Evolutionary conservation across 371 early-diverging fungal species (phyloP).

Genomic region (Rhizopus stolonifer): DNA sequence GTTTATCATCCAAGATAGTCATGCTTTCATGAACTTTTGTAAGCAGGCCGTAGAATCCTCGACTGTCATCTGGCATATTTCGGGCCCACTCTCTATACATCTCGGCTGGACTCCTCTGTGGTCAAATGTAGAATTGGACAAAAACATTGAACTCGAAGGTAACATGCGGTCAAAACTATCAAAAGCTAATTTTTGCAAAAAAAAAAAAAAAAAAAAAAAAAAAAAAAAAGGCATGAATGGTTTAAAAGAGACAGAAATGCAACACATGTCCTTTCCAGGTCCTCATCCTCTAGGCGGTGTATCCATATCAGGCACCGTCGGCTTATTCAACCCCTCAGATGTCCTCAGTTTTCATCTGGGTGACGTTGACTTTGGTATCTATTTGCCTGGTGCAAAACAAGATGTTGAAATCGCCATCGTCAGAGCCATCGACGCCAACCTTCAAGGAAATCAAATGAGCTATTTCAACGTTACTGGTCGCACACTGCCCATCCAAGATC

Average conservation of each 20-base stretch:
- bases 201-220: too few relatives aligned
- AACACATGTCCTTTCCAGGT: slow-evolving; percentile 36
- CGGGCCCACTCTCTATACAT: slow-evolving; percentile 28
- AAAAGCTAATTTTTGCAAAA: too few relatives aligned
- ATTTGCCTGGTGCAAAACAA: slow-evolving; percentile 24
- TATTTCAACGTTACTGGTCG: slow-evolving; percentile 43
- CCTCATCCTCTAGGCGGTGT: slow-evolving; percentile 44
- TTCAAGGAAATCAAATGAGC: slow-evolving; percentile 39
- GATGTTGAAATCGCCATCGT: slow-evolving; percentile 46
- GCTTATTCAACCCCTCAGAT: slow-evolving; percentile 47
- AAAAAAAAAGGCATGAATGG: slow-evolving; percentile 55
- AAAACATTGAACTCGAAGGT: slow-evolving; percentile 38
- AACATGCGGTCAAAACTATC: neutral
- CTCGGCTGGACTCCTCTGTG: slow-evolving; percentile 37
- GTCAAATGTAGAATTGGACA: slow-evolving; percentile 25
- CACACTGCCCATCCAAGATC: slow-evolving; percentile 25
- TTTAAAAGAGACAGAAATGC: slow-evolving; percentile 35
- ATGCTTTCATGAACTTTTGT: slow-evolving; percentile 40
- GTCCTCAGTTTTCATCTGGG: slow-evolving; percentile 41
- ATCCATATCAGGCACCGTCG: slow-evolving; percentile 29
- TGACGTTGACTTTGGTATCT: slow-evolving; percentile 49
- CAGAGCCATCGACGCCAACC: slow-evolving; percentile 32
- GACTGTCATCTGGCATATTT: slow-evolving; percentile 36
- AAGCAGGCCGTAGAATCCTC: slow-evolving; percentile 37
- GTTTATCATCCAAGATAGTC: slow-evolving; percentile 32